These are phyloP conservation scores for Lobosporangium transversale DNA, from an alignment of 192 early-diverging fungal species.

Conservation along the genomic window DNA sequence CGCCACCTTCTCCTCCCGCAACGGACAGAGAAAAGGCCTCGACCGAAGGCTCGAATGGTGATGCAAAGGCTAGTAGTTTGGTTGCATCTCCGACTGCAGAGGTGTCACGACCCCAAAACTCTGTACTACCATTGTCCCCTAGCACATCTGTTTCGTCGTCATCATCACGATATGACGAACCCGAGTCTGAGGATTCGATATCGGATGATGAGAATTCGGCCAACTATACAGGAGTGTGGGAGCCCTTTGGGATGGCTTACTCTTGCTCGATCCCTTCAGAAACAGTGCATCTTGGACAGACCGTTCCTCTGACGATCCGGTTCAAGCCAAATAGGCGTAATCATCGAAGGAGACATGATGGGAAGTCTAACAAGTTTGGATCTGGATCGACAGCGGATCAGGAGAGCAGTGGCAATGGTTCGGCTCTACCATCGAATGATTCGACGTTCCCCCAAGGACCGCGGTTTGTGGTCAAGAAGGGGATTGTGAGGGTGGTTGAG, in stretches of 20 bases:
- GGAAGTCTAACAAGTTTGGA: background rate
- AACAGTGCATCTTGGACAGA: conserved; percentile 25
- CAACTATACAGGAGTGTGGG: conserved; percentile 48
- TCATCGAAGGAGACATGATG: background rate
- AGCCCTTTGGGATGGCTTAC: conserved; percentile 40
- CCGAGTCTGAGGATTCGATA: background rate
- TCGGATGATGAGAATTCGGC: conserved; percentile 10
- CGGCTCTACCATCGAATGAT: background rate
- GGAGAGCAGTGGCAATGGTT: background rate
- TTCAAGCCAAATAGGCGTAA: conserved; percentile 5
- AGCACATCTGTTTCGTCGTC: background rate
- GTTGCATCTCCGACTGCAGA: background rate
- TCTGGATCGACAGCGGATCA: background rate
- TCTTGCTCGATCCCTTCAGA: conserved; percentile 33
- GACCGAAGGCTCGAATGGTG: background rate
- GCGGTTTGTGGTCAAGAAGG: conserved; percentile 48
- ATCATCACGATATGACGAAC: background rate
- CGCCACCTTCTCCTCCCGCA: background rate
- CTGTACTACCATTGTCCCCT: background rate
- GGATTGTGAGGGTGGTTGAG: conserved; percentile 34
- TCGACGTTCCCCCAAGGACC: background rate
- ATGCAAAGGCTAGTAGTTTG: background rate
- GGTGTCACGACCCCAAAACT: background rate
- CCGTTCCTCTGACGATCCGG: conserved; percentile 24
- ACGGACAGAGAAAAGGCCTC: background rate